A percentile compares a stretch with the other conserved stretches of the same genome.
These are phyloP conservation scores for Beauveria bassiana DNA, from an alignment of 2,329 filamentous ascomycete genomes.

Conservation along the genomic window DNA sequence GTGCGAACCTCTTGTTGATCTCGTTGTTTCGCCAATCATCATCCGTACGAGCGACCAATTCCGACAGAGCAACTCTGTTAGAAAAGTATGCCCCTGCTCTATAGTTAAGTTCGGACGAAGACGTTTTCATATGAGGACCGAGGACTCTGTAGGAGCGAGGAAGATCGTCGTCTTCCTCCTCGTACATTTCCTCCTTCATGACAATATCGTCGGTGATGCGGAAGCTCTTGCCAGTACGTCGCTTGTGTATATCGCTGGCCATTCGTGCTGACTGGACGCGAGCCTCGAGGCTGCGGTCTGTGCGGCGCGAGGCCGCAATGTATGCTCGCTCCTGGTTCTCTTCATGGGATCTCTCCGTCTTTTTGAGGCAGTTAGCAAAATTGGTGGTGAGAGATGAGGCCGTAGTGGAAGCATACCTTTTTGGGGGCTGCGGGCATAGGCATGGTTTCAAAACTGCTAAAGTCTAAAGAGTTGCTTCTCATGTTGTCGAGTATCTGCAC, in stretches of 20 bases:
- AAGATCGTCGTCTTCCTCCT: conserved; percentile 82
- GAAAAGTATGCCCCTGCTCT: conserved; percentile 44
- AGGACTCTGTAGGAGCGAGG: conserved; percentile 59
- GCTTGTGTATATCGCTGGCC: conserved; percentile 87
- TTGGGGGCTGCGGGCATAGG: neutral
- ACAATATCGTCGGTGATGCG: conserved; percentile 81
- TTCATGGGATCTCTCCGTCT: conserved; percentile 70
- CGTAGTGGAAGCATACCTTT: conserved; percentile 1
- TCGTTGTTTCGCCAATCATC: conserved; percentile 36
- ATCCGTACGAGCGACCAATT: conserved; percentile 28
- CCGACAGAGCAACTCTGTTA: conserved; percentile 36
- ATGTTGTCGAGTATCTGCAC: neutral
- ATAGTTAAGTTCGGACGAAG: conserved; percentile 53
- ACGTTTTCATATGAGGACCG: conserved; percentile 53
- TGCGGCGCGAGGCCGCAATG: conserved; percentile 81
- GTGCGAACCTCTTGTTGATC: conserved; percentile 38
- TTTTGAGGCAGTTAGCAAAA: neutral
- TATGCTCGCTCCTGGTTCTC: conserved; percentile 85
- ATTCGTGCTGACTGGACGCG: conserved; percentile 78
- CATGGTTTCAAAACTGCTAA: conserved; percentile 7
- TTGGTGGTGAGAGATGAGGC: neutral
- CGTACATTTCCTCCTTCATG: conserved; percentile 89
- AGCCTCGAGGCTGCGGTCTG: conserved; percentile 80
- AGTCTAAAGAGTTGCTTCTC: conserved; percentile 7
- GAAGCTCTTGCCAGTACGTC: conserved; percentile 73